Percentiles rank a stretch among this genome's conserved stretches.
These are phyloP conservation scores for Colletotrichum lupini DNA, from an alignment of 2,329 filamentous ascomycete genomes.

Conservation along the genomic window DNA sequence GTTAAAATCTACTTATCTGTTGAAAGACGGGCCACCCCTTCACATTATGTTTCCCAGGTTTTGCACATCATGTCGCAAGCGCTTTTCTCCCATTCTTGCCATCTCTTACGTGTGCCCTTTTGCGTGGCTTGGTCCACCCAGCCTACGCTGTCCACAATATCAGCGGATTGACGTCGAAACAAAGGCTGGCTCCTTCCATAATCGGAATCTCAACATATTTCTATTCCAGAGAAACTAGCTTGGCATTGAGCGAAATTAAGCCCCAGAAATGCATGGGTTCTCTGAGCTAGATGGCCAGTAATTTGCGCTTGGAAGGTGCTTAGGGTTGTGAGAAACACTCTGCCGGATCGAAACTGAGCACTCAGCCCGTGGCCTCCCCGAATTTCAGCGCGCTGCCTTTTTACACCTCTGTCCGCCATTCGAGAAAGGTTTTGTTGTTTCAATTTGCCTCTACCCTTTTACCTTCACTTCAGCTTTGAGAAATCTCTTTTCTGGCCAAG, in stretches of 20 bases:
- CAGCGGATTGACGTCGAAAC: background rate
- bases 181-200: background rate
- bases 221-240: background rate
- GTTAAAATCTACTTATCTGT: background rate
- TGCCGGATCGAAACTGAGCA: background rate
- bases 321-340: background rate
- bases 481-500: background rate
- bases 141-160: background rate
- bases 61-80: slow-evolving; percentile 3
- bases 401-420: background rate
- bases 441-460: too few species aligned
- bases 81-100: background rate
- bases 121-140: slow-evolving; percentile 2
- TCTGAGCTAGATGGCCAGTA: background rate
- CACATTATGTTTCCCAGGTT: background rate
- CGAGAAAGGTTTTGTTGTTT: background rate
- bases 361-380: background rate
- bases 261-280: background rate
- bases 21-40: background rate
- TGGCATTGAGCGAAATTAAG: background rate
- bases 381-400: background rate
- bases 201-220: background rate
- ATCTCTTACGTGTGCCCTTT: background rate
- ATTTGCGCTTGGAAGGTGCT: background rate
- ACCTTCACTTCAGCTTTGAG: too few species aligned